Evolutionary conservation across 176 grass and related monocot species (phyloP).

Genomic region (Cocos nucifera): DNA sequence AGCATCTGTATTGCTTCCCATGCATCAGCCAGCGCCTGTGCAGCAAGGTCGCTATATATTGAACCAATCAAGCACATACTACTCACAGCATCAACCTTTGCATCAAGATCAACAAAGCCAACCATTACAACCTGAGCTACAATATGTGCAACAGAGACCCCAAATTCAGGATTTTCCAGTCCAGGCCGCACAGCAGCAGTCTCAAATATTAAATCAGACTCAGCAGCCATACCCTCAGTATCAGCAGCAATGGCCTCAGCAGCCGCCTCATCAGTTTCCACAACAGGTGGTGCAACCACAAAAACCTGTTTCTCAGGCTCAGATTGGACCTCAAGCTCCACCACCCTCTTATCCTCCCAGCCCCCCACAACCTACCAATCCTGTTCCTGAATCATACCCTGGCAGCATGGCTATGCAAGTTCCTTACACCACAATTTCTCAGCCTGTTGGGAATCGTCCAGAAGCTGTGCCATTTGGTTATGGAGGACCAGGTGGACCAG

Average conservation of each 20-base stretch:
- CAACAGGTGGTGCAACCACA: not conserved
- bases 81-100: constrained; percentile 28
- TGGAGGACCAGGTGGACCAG: not conserved
- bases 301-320: not conserved
- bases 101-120: constrained; percentile 20
- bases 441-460: not conserved
- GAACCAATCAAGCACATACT: constrained; percentile 41
- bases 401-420: not conserved
- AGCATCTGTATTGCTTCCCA: constrained; percentile 5
- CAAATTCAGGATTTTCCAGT: not conserved
- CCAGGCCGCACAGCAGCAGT: not conserved
- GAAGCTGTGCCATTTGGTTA: not conserved
- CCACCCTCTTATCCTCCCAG: too few relatives aligned
- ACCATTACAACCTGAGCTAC: not conserved
- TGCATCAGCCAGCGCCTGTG: constrained; percentile 42
- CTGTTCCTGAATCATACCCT: not conserved
- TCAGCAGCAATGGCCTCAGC: not conserved
- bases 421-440: not conserved
- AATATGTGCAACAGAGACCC: not conserved
- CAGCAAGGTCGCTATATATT: constrained; percentile 28
- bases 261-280: not conserved
- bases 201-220: not conserved
- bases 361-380: not conserved
- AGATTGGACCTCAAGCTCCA: not conserved
- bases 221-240: not conserved